Evolutionary conservation across 768 basidiomycete species (phyloP).

Genomic region (Gloeopeniophorella convolvens): DNA sequence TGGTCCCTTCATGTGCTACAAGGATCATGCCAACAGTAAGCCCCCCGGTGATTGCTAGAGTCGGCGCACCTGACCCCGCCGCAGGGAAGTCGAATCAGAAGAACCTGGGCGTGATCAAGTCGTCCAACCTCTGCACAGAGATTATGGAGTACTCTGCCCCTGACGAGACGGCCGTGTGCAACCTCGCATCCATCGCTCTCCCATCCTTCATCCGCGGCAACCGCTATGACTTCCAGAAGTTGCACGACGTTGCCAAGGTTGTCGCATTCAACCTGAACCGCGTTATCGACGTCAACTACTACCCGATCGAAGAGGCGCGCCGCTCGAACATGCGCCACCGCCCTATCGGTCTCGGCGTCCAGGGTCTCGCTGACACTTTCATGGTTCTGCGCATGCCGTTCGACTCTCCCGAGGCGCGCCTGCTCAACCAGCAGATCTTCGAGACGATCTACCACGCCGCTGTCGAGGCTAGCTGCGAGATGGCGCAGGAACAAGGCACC

Average conservation of each 20-base stretch:
- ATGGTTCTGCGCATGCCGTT: constrained; percentile 97
- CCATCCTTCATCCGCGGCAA: constrained; percentile 84
- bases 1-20: constrained; percentile 99
- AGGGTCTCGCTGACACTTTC: constrained; percentile 97
- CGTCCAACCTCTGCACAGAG: constrained; percentile 97
- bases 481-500: constrained; percentile 70
- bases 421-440: constrained; percentile 92
- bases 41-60: constrained; percentile 10
- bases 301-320: constrained; percentile 87
- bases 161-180: constrained; percentile 97
- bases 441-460: constrained; percentile 98
- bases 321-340: constrained; percentile 96
- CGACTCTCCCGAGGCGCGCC: constrained; percentile 79
- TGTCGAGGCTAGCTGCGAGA: constrained; percentile 83
- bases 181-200: constrained; percentile 93
- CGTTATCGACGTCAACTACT: constrained; percentile 93
- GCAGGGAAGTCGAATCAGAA: constrained; percentile 96
- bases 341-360: constrained; percentile 95
- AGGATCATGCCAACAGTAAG: constrained; percentile 89
- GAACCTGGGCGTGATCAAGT: constrained; percentile 98
- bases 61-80: neutral
- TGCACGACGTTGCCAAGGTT: constrained; percentile 92
- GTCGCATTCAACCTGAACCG: constrained; percentile 90
- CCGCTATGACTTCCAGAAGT: constrained; percentile 87
- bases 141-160: constrained; percentile 98